phyloP scores from a whole-genome alignment of 257 asterid genomes.

The Linaria vulgaris region DNA sequence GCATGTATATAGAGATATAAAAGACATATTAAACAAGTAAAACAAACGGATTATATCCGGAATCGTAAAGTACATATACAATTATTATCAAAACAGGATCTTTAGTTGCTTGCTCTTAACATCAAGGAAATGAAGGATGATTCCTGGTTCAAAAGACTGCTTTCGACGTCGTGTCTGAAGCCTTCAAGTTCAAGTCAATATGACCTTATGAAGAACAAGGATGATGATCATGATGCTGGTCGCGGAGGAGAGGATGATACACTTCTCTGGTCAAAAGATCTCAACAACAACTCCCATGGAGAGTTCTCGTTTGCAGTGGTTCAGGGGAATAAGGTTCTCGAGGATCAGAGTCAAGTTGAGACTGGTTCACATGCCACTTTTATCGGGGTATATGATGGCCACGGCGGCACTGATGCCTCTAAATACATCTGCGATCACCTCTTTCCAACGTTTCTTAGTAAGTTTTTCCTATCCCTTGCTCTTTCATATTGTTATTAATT shows the following conservation, averaged over 20 bases:
- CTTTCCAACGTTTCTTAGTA: slow-evolving; percentile 49
- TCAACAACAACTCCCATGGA: slow-evolving; percentile 65
- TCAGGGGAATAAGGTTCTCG: slow-evolving; percentile 56
- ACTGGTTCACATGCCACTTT: slow-evolving; percentile 58
- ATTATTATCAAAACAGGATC: too few relatives aligned
- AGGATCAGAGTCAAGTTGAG: slow-evolving; percentile 80
- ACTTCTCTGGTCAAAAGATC: slow-evolving; percentile 61
- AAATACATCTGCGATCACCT: slow-evolving; percentile 54
- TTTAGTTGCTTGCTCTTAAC: too few relatives aligned
- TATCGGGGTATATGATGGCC: slow-evolving; percentile 85
- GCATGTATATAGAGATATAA: too few relatives aligned
- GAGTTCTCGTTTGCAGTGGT: slow-evolving; percentile 70
- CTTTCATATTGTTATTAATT: not conserved
- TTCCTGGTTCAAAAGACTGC: too few relatives aligned
- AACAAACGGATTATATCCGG: too few relatives aligned
- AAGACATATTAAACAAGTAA: too few relatives aligned
- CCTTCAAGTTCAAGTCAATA: too few relatives aligned
- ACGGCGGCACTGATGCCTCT: slow-evolving; percentile 73
- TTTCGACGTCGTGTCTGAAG: too few relatives aligned
- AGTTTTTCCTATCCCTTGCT: slow-evolving; percentile 24
- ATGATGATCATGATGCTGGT: too few relatives aligned
- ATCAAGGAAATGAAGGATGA: too few relatives aligned
- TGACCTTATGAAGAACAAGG: too few relatives aligned
- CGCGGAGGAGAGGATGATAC: slow-evolving; percentile 41
- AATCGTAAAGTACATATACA: too few relatives aligned